phyloP scores from a whole-genome alignment of 768 basidiomycete species.

The Hygrocybe punicea region DNA sequence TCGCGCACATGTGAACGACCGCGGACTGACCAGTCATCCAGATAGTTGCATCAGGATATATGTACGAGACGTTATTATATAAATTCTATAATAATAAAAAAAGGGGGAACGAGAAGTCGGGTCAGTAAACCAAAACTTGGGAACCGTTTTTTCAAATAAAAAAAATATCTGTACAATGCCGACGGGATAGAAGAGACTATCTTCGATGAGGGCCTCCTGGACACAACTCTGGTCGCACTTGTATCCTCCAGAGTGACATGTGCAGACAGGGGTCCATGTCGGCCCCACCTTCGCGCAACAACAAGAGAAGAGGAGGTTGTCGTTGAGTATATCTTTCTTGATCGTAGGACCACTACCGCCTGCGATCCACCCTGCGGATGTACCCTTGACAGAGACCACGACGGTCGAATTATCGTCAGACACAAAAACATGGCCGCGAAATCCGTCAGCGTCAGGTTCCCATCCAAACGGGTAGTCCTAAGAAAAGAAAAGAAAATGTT shows the following conservation, averaged over 20 bases:
- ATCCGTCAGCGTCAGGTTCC: conserved; percentile 81
- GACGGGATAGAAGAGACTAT: conserved; percentile 83
- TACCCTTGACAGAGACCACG: conserved; percentile 89
- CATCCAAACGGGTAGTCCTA: conserved; percentile 81
- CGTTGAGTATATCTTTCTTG: conserved; percentile 84
- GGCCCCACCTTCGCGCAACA: conserved; percentile 95
- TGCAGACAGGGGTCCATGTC: conserved; percentile 91
- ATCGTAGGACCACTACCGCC: conserved; percentile 77
- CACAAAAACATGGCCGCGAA: conserved; percentile 91
- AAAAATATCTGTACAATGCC: conserved; percentile 65
- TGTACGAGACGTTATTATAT: conserved; percentile 85
- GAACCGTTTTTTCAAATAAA: neutral
- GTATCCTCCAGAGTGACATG: conserved; percentile 70
- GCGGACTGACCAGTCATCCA: conserved; percentile 65
- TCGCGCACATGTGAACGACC: neutral
- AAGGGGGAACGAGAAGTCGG: neutral
- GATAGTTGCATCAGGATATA: conserved; percentile 87
- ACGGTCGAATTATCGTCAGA: conserved; percentile 80
- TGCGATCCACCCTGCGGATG: conserved; percentile 67
- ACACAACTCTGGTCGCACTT: conserved; percentile 81
- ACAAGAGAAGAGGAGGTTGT: conserved; percentile 93
- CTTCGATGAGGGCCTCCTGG: conserved; percentile 71
- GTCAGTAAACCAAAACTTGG: neutral
- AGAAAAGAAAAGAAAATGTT: neutral
- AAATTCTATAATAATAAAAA: conserved; percentile 65